Base-by-base conservation (phyloP, 2,329 filamentous ascomycete genomes). In the Aspergillus arachidicola region DNA sequence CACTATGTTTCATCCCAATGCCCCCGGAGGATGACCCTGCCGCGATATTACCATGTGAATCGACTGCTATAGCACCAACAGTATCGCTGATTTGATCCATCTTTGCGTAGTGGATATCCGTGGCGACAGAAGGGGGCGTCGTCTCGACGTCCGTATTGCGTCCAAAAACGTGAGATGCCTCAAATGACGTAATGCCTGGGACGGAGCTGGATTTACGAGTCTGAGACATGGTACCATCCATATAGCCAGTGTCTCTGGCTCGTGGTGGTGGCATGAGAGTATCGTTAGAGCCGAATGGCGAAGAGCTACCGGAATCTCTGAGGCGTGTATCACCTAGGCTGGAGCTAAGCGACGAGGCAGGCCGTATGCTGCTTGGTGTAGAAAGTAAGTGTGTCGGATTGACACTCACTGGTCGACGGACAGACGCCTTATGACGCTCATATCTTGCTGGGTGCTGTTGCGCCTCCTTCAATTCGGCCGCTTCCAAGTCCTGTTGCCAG, bases 1-100 rank as follows among this genome's bases (percentile, higher is more conserved):
- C 96, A 64, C 89, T 88, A 77, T 97, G 94, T 76, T 99, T 99
- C 94, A 99, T 97, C 32, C 95, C 94, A 75, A 99, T 99, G 1
- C 95, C 95, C 6, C 95, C 95, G 19, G 96, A 99, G 2, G 95
- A 99, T 1, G 95, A 97, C 19, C 91, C 95, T 4, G 94, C 95
- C 5, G 96, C 94, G 73, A 99, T 97, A 63, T 91, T 90, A 19
- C 95, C 95, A 69, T 85, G 87, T 57, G 86, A 85, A 73, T 99
- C 95, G 66, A 99, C 89, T 12, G 93, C 95, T 73, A 99, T 97
- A 32, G 94, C 95, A 51, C 96, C 95, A 63, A 99, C 93, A 14
- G 95, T 99, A 80, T 99, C 95, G 3, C 91, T 96, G 70, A 99
- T 84, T 72, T 91, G 85, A 65, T 92, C 88, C 26, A 82, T 76